A percentile compares a stretch with the other conserved stretches of the same genome.
phyloP scores from a whole-genome alignment of 2,329 filamentous ascomycete genomes.

The Diaporthe vexans region DNA sequence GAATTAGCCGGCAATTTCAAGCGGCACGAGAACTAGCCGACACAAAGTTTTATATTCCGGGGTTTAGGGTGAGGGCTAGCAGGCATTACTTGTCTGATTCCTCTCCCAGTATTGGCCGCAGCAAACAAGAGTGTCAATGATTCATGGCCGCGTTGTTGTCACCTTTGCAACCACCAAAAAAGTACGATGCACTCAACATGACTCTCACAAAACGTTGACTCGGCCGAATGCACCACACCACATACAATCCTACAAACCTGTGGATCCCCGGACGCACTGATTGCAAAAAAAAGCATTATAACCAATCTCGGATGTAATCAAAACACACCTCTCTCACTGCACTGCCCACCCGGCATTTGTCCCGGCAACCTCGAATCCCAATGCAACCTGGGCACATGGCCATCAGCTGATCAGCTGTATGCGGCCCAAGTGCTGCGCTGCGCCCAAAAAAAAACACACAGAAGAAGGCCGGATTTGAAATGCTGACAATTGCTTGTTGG shows the following conservation, averaged over 20 bases:
- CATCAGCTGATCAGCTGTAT: neutral
- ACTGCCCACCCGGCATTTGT: neutral
- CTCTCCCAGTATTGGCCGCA: neutral
- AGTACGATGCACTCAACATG: neutral
- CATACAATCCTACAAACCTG: too few relatives aligned
- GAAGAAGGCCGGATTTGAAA: neutral
- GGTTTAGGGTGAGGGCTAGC: neutral
- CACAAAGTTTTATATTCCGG: neutral
- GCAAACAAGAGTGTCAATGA: neutral
- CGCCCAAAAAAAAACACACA: too few relatives aligned
- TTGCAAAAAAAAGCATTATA: too few relatives aligned
- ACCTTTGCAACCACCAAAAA: neutral
- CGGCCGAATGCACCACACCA: neutral
- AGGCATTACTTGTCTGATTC: neutral
- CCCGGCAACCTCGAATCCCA: neutral
- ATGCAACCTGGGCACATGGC: neutral
- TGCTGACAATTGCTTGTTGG: neutral
- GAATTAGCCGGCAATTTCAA: neutral
- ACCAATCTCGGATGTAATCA: neutral
- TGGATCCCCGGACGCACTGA: neutral
- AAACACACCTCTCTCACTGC: too few relatives aligned
- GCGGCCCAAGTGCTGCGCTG: neutral
- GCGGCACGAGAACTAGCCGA: accelerated
- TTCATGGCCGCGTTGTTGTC: neutral
- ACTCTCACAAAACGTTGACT: neutral